These are phyloP conservation scores for Tolypocladium amazonense DNA, from an alignment of 2,329 filamentous ascomycete species.

Conservation along the genomic window DNA sequence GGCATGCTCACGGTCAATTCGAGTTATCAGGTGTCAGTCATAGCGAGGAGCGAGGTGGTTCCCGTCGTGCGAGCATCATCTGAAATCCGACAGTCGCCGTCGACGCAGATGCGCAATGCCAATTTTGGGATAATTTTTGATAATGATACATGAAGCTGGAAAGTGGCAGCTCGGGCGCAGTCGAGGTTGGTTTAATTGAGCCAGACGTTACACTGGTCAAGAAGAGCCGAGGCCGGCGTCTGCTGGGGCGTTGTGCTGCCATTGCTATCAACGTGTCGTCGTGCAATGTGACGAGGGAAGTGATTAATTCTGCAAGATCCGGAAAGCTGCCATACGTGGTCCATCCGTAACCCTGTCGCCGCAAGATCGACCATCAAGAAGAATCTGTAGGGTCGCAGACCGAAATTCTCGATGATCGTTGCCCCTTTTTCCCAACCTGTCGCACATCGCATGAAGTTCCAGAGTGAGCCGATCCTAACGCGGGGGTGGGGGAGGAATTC, in stretches of 20 bases:
- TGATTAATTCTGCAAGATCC: slow-evolving; percentile 28
- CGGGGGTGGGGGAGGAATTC: slow-evolving; percentile 5
- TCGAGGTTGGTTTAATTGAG: slow-evolving; percentile 22
- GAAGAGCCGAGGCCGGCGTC: slow-evolving; percentile 20
- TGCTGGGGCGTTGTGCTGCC: slow-evolving; percentile 22
- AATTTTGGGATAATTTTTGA: slow-evolving; percentile 11
- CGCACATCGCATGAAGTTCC: slow-evolving; percentile 26
- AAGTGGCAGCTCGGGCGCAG: slow-evolving; percentile 16
- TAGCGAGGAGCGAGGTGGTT: slow-evolving; percentile 8
- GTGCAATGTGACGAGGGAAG: slow-evolving; percentile 26
- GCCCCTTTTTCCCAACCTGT: slow-evolving; percentile 24
- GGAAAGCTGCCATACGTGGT: slow-evolving; percentile 26
- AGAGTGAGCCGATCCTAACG: slow-evolving; percentile 21
- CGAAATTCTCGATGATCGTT: slow-evolving; percentile 22
- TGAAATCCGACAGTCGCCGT: slow-evolving; percentile 15
- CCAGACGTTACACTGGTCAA: slow-evolving; percentile 21
- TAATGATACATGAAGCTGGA: slow-evolving; percentile 19
- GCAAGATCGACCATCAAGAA: slow-evolving; percentile 26
- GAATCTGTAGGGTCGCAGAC: slow-evolving; percentile 19
- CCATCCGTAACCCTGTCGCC: slow-evolving; percentile 25
- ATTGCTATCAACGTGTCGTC: slow-evolving; percentile 26
- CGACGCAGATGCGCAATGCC: slow-evolving; percentile 14
- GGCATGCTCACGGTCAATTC: slow-evolving; percentile 22
- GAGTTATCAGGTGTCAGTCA: slow-evolving; percentile 18
- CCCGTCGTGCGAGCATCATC: slow-evolving; percentile 5